Evolutionary conservation across 2,329 filamentous ascomycete species (phyloP).

Genomic region (Neofusicoccum umdonicola): DNA sequence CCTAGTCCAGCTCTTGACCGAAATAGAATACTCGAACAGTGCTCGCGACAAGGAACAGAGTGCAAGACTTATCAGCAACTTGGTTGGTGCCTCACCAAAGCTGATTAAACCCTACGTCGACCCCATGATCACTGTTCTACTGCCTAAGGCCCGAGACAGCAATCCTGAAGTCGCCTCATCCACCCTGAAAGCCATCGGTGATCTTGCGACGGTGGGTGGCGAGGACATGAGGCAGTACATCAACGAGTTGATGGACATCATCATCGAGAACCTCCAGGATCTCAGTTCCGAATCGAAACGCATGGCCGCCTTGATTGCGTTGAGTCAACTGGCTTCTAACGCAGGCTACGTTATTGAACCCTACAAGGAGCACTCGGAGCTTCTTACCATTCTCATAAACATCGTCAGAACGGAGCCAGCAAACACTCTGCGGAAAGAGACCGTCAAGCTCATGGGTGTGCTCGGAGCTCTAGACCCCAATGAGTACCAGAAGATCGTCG

Average conservation of each 20-base stretch:
- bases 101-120: conserved; percentile 96
- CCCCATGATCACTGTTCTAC: conserved; percentile 89
- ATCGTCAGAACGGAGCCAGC: conserved; percentile 93
- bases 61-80: conserved; percentile 83
- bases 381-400: conserved; percentile 87
- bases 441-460: conserved; percentile 94
- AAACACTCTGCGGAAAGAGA: conserved; percentile 82
- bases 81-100: conserved; percentile 88
- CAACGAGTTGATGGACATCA: conserved; percentile 87
- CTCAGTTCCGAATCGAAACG: conserved; percentile 87
- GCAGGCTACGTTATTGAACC: conserved; percentile 97
- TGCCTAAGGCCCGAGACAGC: conserved; percentile 84
- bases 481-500: conserved; percentile 91
- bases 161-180: conserved; percentile 89
- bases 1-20: conserved; percentile 91
- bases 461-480: conserved; percentile 94
- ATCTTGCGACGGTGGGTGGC: conserved; percentile 89
- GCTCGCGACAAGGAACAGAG: conserved; percentile 95
- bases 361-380: conserved; percentile 89
- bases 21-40: conserved; percentile 94
- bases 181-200: conserved; percentile 91
- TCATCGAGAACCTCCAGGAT: conserved; percentile 90
- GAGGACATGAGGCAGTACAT: conserved; percentile 93
- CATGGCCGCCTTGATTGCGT: conserved; percentile 83
- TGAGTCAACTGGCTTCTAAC: conserved; percentile 91